Evolutionary conservation across 352 stramenopile genomes (phyloP).

Genomic region (Globisporangium cederbergense): DNA sequence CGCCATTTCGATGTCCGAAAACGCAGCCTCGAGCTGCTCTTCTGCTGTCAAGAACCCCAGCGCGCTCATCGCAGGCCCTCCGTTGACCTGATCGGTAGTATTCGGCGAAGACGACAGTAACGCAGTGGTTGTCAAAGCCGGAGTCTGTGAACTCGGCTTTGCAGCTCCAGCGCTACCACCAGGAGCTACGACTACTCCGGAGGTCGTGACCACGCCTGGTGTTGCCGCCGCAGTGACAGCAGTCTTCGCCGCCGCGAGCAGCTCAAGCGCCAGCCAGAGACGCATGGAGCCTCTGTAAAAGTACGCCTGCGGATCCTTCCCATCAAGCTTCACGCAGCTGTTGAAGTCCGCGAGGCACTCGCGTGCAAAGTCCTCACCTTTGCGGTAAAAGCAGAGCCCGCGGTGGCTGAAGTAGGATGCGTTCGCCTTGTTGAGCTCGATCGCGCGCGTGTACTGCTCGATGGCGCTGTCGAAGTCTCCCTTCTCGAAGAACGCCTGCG

Average conservation of each 20-base stretch:
- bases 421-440: constrained; percentile 60
- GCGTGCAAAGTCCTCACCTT: constrained; percentile 48
- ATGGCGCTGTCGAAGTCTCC: constrained; percentile 51
- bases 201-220: neutral
- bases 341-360: constrained; percentile 70
- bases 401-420: constrained; percentile 63
- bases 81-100: constrained; percentile 15
- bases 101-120: neutral
- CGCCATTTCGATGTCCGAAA: constrained; percentile 79
- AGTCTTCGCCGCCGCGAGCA: constrained; percentile 15
- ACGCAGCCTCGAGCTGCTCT: constrained; percentile 67
- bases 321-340: constrained; percentile 66
- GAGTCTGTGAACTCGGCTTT: neutral
- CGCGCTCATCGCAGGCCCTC: constrained; percentile 10
- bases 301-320: constrained; percentile 68
- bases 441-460: constrained; percentile 55
- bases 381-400: constrained; percentile 67
- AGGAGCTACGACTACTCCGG: neutral
- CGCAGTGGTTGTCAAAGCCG: neutral
- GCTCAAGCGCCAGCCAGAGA: constrained; percentile 54
- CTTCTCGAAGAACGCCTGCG: constrained; percentile 63
- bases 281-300: constrained; percentile 73
- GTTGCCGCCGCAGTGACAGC: neutral
- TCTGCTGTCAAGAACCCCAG: constrained; percentile 22
- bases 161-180: neutral